These are phyloP conservation scores for Chlorella sp. DNA, from an alignment of 139 green algal species.

Conservation along the genomic window DNA sequence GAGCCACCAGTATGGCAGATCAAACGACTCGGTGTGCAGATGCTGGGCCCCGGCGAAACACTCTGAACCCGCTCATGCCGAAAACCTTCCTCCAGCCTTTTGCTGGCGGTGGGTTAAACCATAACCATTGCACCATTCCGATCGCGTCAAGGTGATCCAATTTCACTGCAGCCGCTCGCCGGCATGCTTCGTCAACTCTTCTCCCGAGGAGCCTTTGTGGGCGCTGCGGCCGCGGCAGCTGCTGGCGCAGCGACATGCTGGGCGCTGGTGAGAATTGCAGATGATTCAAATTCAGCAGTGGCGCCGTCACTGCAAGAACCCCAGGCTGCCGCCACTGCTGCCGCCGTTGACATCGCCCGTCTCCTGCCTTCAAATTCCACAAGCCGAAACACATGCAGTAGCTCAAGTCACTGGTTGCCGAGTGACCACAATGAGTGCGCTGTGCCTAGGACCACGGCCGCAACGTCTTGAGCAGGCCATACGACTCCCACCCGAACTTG, in stretches of 20 bases:
- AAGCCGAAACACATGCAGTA: background rate
- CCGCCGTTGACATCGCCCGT: background rate
- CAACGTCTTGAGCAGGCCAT: background rate
- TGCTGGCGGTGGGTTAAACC: background rate
- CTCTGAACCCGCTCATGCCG: no score
- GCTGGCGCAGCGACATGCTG: background rate
- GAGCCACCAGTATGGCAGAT: no score
- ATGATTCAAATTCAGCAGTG: no score
- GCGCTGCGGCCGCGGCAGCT: background rate
- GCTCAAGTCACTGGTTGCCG: background rate
- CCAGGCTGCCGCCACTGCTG: background rate
- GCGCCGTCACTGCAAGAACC: background rate
- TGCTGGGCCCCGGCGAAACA: no score
- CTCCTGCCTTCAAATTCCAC: background rate
- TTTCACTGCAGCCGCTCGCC: background rate
- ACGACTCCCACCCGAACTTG: background rate
- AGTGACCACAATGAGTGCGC: no score
- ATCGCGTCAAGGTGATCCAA: background rate
- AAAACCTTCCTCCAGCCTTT: no score
- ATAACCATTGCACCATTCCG: background rate
- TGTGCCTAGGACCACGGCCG: no score
- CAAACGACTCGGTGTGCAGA: no score
- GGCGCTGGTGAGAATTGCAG: no score
- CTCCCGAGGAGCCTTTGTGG: background rate
- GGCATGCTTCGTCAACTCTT: background rate